Evolutionary conservation across 129 eudicot genomes (phyloP).

Genomic region (Sambucus nigra): DNA sequence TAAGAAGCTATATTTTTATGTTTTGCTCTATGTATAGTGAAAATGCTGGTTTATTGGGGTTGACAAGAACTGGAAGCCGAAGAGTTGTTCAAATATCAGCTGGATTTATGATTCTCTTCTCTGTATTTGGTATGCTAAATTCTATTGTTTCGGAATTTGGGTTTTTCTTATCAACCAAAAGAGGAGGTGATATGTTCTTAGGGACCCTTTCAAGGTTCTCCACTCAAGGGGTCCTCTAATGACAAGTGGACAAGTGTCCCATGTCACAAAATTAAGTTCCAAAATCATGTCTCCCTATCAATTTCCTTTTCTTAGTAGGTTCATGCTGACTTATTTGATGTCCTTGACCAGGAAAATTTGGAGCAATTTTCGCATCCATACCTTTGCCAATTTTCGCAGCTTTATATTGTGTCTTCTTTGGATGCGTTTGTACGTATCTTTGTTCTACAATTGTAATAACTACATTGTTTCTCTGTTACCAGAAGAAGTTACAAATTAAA

Average conservation of each 20-base stretch:
- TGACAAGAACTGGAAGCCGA: conserved; percentile 65
- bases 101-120: conserved; percentile 63
- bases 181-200: too few species aligned
- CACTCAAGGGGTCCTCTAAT: too few species aligned
- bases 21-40: conserved; percentile 31
- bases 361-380: conserved; percentile 68
- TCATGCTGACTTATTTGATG: background rate
- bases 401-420: conserved; percentile 51
- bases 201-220: too few species aligned
- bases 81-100: conserved; percentile 59
- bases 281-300: too few species aligned
- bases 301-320: too few species aligned
- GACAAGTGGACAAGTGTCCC: too few species aligned
- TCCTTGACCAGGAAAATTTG: conserved; percentile 51
- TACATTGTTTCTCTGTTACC: too few species aligned
- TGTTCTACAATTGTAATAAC: background rate
- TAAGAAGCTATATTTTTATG: background rate
- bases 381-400: conserved; percentile 60
- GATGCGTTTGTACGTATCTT: conserved; percentile 47
- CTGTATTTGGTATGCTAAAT: conserved; percentile 50
- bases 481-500: too few species aligned
- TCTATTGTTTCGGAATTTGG: too few species aligned
- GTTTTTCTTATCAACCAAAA: too few species aligned
- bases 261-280: too few species aligned
- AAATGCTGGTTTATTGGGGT: conserved; percentile 64